Evolutionary conservation across 768 basidiomycete species (phyloP).

Genomic region (Trametopsis cervina): DNA sequence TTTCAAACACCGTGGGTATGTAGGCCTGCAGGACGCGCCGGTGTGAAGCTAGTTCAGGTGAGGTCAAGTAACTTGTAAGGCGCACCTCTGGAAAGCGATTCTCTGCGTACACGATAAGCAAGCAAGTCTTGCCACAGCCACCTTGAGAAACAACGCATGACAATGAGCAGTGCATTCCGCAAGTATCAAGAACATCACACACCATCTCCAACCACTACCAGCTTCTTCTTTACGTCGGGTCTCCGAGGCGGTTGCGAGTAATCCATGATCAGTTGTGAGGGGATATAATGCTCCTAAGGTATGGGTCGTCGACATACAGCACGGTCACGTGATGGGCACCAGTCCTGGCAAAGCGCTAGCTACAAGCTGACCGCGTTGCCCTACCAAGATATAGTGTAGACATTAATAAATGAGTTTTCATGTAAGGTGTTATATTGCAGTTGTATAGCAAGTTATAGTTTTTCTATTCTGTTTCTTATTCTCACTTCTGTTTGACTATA

Average conservation of each 20-base stretch:
- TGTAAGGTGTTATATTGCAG: too few relatives aligned
- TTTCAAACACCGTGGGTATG: conserved; percentile 91
- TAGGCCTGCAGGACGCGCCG: conserved; percentile 52
- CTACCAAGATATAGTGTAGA: too few relatives aligned
- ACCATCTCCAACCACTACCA: conserved; percentile 88
- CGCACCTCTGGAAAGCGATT: conserved; percentile 93
- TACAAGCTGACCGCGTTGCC: too few relatives aligned
- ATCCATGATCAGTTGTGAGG: too few relatives aligned
- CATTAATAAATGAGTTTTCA: too few relatives aligned
- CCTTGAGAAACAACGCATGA: conserved; percentile 32
- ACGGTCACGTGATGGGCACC: too few relatives aligned
- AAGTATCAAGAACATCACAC: conserved; percentile 22
- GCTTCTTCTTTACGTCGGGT: conserved; percentile 80
- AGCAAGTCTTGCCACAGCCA: conserved; percentile 90
- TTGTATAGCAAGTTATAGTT: too few relatives aligned
- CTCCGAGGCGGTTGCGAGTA: conserved; percentile 30
- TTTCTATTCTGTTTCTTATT: too few relatives aligned
- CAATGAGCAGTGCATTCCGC: background rate
- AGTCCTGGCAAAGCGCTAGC: too few relatives aligned
- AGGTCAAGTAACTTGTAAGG: conserved; percentile 12
- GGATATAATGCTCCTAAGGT: too few relatives aligned
- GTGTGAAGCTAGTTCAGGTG: conserved; percentile 10
- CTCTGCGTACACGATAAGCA: conserved; percentile 94
- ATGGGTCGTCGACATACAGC: too few relatives aligned
- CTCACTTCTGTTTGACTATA: too few relatives aligned